Percentiles rank a stretch among this genome's conserved stretches.
These are phyloP conservation scores for Dactylellina parvicollis DNA, from an alignment of 2,329 filamentous ascomycete genomes.

Conservation along the genomic window DNA sequence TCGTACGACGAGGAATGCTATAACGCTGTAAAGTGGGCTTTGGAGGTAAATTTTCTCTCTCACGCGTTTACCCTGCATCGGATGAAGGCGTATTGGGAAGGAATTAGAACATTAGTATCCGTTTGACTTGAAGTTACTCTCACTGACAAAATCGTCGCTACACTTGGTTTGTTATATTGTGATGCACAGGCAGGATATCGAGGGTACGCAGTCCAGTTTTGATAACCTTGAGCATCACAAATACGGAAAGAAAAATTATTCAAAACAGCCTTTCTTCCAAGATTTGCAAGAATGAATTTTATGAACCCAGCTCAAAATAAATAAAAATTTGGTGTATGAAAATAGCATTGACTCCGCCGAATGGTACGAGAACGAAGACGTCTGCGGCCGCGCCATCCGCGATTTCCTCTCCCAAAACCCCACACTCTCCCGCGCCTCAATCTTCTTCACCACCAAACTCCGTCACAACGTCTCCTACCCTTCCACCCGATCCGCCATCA, in stretches of 20 bases:
- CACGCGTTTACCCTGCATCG: slow-evolving; percentile 57
- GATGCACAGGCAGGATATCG: slow-evolving; percentile 53
- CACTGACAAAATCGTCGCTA: no score
- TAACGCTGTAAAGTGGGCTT: slow-evolving; percentile 68
- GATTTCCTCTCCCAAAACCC: slow-evolving; percentile 65
- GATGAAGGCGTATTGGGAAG: no score
- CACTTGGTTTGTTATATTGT: not conserved
- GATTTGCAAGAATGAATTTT: not conserved
- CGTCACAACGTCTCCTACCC: slow-evolving; percentile 74
- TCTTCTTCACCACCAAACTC: slow-evolving; percentile 85
- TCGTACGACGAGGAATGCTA: slow-evolving; percentile 72
- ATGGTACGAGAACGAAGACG: slow-evolving; percentile 76
- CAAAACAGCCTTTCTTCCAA: not conserved
- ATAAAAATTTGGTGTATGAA: not conserved
- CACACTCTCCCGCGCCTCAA: slow-evolving; percentile 71
- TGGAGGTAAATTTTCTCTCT: slow-evolving; percentile 62
- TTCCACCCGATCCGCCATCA: slow-evolving; percentile 73
- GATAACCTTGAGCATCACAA: no score
- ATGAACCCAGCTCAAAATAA: not conserved
- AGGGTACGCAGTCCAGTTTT: slow-evolving; percentile 32
- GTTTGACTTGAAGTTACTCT: no score
- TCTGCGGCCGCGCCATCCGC: slow-evolving; percentile 73
- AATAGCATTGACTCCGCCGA: slow-evolving; percentile 69
- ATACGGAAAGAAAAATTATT: no score
- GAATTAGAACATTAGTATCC: no score